Evolutionary conservation across 192 early-diverging fungal species (phyloP), one percentile per base, ranked within the genome.

Genomic region (Ambispora gerdemannii): DNA sequence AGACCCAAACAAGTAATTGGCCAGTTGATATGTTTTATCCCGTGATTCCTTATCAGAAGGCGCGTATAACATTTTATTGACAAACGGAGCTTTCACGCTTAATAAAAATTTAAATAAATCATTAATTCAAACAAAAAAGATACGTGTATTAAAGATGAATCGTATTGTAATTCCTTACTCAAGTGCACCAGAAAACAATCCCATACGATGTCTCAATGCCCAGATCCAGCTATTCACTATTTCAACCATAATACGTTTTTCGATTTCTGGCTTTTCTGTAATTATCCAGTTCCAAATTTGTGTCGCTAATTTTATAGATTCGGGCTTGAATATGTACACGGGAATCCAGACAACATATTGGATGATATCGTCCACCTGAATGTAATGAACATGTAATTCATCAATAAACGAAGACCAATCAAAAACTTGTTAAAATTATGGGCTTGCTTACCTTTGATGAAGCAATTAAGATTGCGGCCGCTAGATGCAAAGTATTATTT

Each of bases 221-320:
- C 88, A 91, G 50, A 87, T 86, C 97, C 97, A 99, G 8, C 88
- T 87, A 17, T 85, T 76, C 4, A 91, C 81, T 63, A 99, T 85
- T 63, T 97, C 89, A 8, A 86, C 83, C 87, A 99, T 90, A 50
- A 97, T 82, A 27, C 90, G 79, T 3, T 87, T 84, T 64, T 91
- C 91, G 17, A 89, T 73, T 2, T 84, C 86, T 22, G 91, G 83
- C 36, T 88, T 85, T 53, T 92, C 86, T 15, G 88, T 87, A 52
- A 97, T 86, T 38, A 99, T 77, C 87, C 89, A 92, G 43, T 86
- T 93, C 95, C 95, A 99, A n/a, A 92, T 87, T 4, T 89, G 83
- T 1, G 88, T 83, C n/a, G 89, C 88, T 35, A 92, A 86, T 63
- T 92, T 90, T 83, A 99, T 82, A 34, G 89, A 83, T 43, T 87